Evolutionary conservation across 495 filamentous ascomycete species (phyloP).

Genomic region (Pyrenula massariospora): DNA sequence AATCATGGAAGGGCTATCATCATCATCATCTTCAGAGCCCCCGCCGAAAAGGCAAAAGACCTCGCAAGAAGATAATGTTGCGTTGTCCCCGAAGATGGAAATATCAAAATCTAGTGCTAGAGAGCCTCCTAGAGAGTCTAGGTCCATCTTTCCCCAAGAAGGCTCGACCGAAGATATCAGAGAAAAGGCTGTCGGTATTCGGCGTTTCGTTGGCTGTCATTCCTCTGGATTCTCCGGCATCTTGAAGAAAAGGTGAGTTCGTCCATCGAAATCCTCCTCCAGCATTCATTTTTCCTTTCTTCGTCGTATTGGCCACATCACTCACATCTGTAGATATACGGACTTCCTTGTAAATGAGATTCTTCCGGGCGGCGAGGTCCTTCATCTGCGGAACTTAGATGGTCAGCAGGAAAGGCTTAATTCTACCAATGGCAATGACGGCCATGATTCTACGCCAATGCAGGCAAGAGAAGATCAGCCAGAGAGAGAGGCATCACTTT

Average conservation of each 20-base stretch:
- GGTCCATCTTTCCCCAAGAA: not conserved
- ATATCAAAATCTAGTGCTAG: too few relatives aligned
- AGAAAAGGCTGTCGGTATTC: conserved; percentile 33
- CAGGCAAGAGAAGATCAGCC: conserved; percentile 4
- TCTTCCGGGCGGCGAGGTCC: conserved; percentile 58
- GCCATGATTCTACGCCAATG: conserved; percentile 4
- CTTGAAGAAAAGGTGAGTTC: conserved; percentile 44
- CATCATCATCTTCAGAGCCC: not conserved
- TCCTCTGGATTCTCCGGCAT: conserved; percentile 41
- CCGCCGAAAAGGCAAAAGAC: not conserved
- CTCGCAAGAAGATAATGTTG: not conserved
- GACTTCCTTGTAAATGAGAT: conserved; percentile 97
- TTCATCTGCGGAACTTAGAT: conserved; percentile 53
- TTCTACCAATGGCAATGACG: conserved; percentile 1
- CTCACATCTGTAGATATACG: conserved; percentile 52
- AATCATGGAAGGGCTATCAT: too few relatives aligned
- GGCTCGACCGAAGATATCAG: not conserved
- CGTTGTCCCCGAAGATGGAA: too few relatives aligned
- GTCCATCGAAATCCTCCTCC: not conserved
- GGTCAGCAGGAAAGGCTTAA: conserved; percentile 10
- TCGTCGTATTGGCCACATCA: not conserved
- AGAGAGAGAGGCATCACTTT: conserved; percentile 4
- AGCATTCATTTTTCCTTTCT: conserved; percentile 1
- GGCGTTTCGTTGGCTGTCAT: conserved; percentile 36
- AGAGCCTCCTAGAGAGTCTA: too few relatives aligned